A percentile compares a stretch with the other conserved stretches of the same genome.
Evolutionary conservation across 2,329 filamentous ascomycete genomes (phyloP).

Genomic region (Apiospora rasikravindrae): DNA sequence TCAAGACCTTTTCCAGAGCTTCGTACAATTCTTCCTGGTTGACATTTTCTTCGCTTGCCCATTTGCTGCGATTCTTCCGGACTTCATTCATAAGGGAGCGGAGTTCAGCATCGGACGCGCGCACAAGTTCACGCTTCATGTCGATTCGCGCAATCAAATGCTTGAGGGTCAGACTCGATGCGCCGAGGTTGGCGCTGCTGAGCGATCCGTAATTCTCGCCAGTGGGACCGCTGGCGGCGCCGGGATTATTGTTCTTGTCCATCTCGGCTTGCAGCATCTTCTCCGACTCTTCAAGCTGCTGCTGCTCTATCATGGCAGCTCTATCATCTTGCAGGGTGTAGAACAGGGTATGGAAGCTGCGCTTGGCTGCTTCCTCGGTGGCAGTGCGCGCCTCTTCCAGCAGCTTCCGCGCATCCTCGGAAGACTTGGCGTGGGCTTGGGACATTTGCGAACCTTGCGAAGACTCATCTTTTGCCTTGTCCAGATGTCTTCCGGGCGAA

Average conservation of each 20-base stretch:
- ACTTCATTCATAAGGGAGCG: constrained; percentile 96
- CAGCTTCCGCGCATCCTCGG: constrained; percentile 90
- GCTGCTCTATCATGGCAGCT: constrained; percentile 96
- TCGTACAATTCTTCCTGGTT: constrained; percentile 98
- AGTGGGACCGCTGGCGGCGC: constrained; percentile 54
- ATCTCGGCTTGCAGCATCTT: constrained; percentile 96
- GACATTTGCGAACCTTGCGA: constrained; percentile 45
- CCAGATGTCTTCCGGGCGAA: constrained; percentile 63
- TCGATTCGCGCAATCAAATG: constrained; percentile 97
- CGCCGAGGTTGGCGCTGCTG: constrained; percentile 91
- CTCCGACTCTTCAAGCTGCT: constrained; percentile 94
- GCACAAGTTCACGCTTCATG: constrained; percentile 86
- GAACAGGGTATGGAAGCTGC: constrained; percentile 91
- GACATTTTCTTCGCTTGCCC: constrained; percentile 97
- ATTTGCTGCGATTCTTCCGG: constrained; percentile 96
- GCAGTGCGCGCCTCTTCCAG: constrained; percentile 90
- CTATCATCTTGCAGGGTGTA: constrained; percentile 95
- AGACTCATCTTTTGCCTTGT: constrained; percentile 57
- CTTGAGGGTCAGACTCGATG: constrained; percentile 94
- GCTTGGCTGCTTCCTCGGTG: constrained; percentile 86
- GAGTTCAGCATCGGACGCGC: constrained; percentile 90
- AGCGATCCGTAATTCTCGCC: constrained; percentile 82
- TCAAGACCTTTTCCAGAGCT: constrained; percentile 93
- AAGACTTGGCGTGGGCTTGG: constrained; percentile 63
- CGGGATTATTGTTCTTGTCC: constrained; percentile 66